These are phyloP conservation scores for Fusarium agapanthi DNA, from an alignment of 2,329 filamentous ascomycete genomes.

Conservation along the genomic window DNA sequence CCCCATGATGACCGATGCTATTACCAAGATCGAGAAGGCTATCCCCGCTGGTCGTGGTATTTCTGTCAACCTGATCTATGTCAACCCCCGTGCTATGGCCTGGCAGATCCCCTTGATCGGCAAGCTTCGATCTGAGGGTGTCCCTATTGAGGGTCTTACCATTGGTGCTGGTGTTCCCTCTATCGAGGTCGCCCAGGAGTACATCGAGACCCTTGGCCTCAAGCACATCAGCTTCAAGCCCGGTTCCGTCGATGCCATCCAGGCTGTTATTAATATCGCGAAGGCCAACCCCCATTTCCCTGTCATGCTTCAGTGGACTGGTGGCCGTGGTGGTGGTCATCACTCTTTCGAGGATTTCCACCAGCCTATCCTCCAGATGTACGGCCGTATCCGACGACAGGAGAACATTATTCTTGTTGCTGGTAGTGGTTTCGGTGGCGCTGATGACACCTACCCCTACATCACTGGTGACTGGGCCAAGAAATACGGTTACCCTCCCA, in stretches of 20 bases:
- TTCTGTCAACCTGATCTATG: slow-evolving; percentile 89
- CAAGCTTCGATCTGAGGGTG: slow-evolving; percentile 81
- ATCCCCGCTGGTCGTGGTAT: slow-evolving; percentile 90
- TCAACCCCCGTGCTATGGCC: slow-evolving; percentile 86
- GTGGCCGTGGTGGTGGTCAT: slow-evolving; percentile 90
- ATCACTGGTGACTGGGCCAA: slow-evolving; percentile 89
- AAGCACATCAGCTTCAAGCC: slow-evolving; percentile 97
- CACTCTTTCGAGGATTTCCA: slow-evolving; percentile 98
- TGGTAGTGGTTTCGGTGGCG: slow-evolving; percentile 89
- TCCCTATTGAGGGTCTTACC: slow-evolving; percentile 90
- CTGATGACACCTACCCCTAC: slow-evolving; percentile 92
- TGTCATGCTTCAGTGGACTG: slow-evolving; percentile 94
- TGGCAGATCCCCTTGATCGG: slow-evolving; percentile 92
- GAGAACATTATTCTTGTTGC: slow-evolving; percentile 90
- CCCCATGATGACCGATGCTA: slow-evolving; percentile 82
- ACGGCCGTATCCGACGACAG: slow-evolving; percentile 83
- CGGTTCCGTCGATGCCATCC: slow-evolving; percentile 86
- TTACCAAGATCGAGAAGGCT: slow-evolving; percentile 83
- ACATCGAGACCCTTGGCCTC: slow-evolving; percentile 89
- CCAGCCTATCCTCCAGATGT: slow-evolving; percentile 90
- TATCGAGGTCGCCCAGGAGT: slow-evolving; percentile 91
- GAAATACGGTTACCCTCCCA: slow-evolving; percentile 85
- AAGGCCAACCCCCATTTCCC: slow-evolving; percentile 94
- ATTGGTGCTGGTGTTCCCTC: slow-evolving; percentile 95
- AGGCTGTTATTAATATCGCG: slow-evolving; percentile 90